Conservation (phyloP, 306 rosid genomes). For the Bauhinia variegata region DNA sequence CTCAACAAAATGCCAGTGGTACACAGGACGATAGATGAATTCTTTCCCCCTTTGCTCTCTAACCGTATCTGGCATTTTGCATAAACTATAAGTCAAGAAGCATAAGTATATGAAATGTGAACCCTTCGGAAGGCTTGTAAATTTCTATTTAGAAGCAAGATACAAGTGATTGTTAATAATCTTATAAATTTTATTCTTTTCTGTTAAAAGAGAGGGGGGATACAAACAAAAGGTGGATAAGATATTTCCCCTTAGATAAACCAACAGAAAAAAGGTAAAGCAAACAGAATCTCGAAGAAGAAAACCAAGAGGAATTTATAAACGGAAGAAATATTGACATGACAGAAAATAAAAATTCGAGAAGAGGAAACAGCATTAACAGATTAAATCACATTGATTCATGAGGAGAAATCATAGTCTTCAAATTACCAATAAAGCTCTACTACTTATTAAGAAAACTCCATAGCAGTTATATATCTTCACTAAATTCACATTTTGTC, state of each 20-base stretch:
- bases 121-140: constrained; percentile 26
- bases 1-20: constrained; percentile 87
- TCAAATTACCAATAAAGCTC: background rate
- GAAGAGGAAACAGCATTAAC: constrained; percentile 1
- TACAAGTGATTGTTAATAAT: constrained; percentile 14
- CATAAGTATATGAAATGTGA: constrained; percentile 13
- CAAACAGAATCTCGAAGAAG: constrained; percentile 11
- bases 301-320: constrained; percentile 1
- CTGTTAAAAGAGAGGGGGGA: no score
- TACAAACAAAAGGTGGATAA: no score
- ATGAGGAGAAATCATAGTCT: constrained; percentile 1
- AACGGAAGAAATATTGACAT: background rate
- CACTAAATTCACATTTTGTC: no score
- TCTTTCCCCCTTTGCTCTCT: constrained; percentile 83
- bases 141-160: constrained; percentile 23
- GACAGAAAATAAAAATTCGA: background rate
- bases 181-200: constrained; percentile 5
- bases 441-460: no score
- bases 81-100: constrained; percentile 19
- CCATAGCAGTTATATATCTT: no score
- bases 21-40: constrained; percentile 84
- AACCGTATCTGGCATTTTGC: constrained; percentile 75
- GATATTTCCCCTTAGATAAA: no score
- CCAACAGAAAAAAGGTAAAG: no score
- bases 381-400: background rate